Evolutionary conservation across 83 land plant genomes (phyloP), one percentile per base, ranked within the genome.

Genomic region (Diphasiastrum complanatum): DNA sequence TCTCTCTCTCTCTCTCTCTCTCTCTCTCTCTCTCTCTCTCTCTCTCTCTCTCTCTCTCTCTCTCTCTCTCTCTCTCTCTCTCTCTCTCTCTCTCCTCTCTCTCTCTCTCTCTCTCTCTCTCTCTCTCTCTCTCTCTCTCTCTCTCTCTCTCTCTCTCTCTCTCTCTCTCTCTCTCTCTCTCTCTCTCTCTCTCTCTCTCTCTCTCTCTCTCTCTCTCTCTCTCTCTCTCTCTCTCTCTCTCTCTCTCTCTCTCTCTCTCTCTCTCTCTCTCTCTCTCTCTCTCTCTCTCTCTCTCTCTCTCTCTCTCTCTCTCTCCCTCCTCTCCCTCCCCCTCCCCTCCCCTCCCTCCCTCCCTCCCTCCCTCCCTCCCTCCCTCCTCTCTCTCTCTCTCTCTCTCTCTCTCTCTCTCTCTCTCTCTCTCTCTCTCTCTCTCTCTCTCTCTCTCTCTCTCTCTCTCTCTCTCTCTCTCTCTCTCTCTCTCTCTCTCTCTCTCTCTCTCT

Each of bases 41-140:
- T 25, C 11, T 25, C 19, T 4, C 49, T 25, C 24, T 25, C 10
- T 25, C 49, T 12, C 49, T 47, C 49, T 12, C 49, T 47, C 49
- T 47, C 49, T 47, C 49, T 47, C 49, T 47, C 49, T 47, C 49
- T 47, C 49, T 12, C 49, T 47, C 49, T 47, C 49, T 47, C 49
- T 47, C 49, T 47, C 49, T 47, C 49, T 47, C 49, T 47, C 49
- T 47, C 49, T 47, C 49, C 49, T 47, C 49, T 47, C 49, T 47
- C 49, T 3, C 49, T 47, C 49, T 47, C 16, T 10, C 43, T 40
- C 12, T 16, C 43, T 10, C 43, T 16, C 10, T 40, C 12, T 10
- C 10, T 40, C 16, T 10, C 49, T 12, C 49, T 47, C 49, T 47
- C 49, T 47, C 49, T 47, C 49, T 47, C 49, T 47, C 49, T 4